Base-by-base conservation (phyloP, 768 basidiomycete species). In the Tulasnella sp. region DNA sequence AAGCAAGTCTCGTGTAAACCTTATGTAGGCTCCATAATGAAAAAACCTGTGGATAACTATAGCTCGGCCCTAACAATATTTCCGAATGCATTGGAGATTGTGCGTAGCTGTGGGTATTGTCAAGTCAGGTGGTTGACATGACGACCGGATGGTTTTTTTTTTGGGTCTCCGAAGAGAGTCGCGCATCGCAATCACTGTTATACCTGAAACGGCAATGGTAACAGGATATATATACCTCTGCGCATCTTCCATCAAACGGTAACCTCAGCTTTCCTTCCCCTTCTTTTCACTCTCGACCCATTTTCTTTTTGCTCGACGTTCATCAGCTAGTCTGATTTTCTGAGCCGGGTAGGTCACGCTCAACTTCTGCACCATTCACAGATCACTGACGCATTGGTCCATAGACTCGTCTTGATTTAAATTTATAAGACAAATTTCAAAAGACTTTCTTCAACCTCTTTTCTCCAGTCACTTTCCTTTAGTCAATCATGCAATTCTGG, bases 401-500 rank as follows among this genome's bases (percentile, higher is more conserved):
- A n/a, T n/a, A n/a, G n/a, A n/a, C n/a, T n/a, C n/a, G 13, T 31
- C 12, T 13, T 20, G 45, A 12, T 12, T 10, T 46, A 12, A 37
- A 33, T 13, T 32, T 15, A n/a, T 22, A 10, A 15, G 29, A 46
- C 13, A 46, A 10, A 10, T 13, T 37, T n/a, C 29, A 33, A 12
- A 31, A 46, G 10, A 12, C 12, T 37, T 46, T 13, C 29, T 22
- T 33, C 41, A 22, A 37, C 34, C 13, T 13, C 13, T 13, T 13
- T 13, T 13, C 34, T 16, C 13, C 16, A 37, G 34, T 37, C 13
- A 16, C 34, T 45, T 45, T 24, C 16, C 29, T 32, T 27, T 16
- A 24, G 7, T 25, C 16, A 16, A 50, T 9, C 4, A 50, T 53
- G 51, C 37, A 32, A 19, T 44, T 53, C 51, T 31, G 24, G n/a